Evolutionary conservation across 495 filamentous ascomycete species (phyloP), one percentile per base, ranked within the genome.

Genomic region (Schizothecium vesticola): DNA sequence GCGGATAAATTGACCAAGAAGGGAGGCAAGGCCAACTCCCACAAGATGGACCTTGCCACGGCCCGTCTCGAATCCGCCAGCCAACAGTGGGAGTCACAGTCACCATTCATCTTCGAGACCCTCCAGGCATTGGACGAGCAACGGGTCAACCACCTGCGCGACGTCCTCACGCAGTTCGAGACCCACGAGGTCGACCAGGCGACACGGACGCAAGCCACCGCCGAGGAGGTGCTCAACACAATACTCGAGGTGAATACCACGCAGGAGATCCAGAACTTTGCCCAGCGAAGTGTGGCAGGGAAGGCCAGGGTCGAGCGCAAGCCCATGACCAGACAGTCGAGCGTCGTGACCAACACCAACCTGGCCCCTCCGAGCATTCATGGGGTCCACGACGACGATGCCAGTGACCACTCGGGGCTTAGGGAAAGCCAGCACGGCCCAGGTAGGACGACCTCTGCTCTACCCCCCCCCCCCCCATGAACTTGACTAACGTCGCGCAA

Each of bases 61-160:
- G 80, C 88, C 13, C 88, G 90, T 58, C 85, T 95, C 16, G 91
- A 96, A 62, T 88, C 86, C 71, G 90, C 93, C 4, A 87, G 80
- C 61, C 86, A 89, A 69, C 91, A 96, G 77, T 99, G 96, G 96
- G 90, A 97, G 36, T 96, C 95, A 10, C 92, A 97, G 76, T 92
- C 96, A 36, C 96, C 96, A 8, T 98, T 91, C 78, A 90, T 97
- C 65, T 98, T 96, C 75, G 96, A 98, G 78, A 92, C 90, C 67
- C 87, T 99, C 21, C 96, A 99, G 77, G 89, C 92, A 8, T 81
- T 93, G 21, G 96, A 99, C 68, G 96, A 99, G 80, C 88, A 85
- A 66, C 85, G 96, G 66, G 83, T 96, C 69, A 97, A 97, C 76
- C 91, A 96, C 77, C 83, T 99, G 63, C 91, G 95, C 58, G 94